Base-by-base conservation (phyloP, 441 rosid species). In the Corymbia calophylla region DNA sequence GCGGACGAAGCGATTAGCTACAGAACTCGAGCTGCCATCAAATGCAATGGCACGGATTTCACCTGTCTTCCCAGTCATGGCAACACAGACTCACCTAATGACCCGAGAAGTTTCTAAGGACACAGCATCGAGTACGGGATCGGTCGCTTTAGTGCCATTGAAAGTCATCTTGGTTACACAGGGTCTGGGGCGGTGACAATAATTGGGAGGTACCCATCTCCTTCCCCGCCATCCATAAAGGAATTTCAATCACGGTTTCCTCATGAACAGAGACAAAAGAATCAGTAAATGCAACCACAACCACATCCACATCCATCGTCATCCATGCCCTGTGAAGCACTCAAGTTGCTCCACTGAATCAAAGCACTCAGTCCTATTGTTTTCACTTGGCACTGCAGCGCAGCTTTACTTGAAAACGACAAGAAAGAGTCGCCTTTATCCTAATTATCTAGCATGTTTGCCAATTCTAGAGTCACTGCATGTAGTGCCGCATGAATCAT, bases 361-460 rank as follows among this genome's bases (percentile, higher is more conserved):
- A 49, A 49, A 66, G 58, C 55, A 54, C 73, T 23, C 60, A 73
- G 51, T 54, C 14, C 77, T 27, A 25, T 88, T 86, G 53, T 55
- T 88, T 64, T 91, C 86, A 87, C 93, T 92, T 91, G 35, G 84
- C 89, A 90, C 58, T 73, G 29, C 93, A 89, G 92, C 48, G 87
- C 86, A 88, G 39, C 86, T 90, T 90, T 68, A 70, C 91, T 80
- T 31, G 64, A 85, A 90, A 53, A 56, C 48, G 88, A 64, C 88
- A 51, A 62, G 64, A 86, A 77, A 25, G 27, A 19, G n/a, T 77
- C 51, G 10, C 84, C 84, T 44, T 44, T n/a, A 77, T 77, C 84
- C n/a, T 77, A 77, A 39, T 39, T 44, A 77, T 77, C 51, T 77
- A 44, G 51, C 29, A 77, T 77, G 51, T 77, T 44, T 44, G 51